These are phyloP conservation scores for Pseudisothecium myosuroides DNA, from an alignment of 225 moss, liverwort and hornwort genomes.

Conservation along the genomic window DNA sequence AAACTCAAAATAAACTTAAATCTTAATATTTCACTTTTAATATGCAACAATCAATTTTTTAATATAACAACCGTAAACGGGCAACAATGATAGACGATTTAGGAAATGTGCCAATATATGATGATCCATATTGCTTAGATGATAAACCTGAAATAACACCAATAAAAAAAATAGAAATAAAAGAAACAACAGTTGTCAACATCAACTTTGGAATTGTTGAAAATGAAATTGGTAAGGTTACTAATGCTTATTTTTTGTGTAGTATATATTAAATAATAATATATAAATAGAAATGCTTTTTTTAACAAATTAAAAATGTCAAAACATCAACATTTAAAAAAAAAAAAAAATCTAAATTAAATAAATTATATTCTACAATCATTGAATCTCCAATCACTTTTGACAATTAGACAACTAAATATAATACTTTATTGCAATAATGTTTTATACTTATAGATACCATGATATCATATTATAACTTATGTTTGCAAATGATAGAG, in stretches of 20 bases:
- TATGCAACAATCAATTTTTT: neutral
- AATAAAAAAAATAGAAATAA: neutral
- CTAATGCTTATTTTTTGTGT: fast-evolving
- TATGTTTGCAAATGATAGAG: neutral
- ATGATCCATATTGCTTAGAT: conserved; percentile 25
- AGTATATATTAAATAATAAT: fast-evolving
- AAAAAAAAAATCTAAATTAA: too few relatives aligned
- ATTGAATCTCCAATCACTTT: neutral
- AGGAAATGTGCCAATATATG: neutral
- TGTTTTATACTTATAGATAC: neutral
- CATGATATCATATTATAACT: neutral
- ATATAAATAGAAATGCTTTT: fast-evolving
- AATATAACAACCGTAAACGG: neutral
- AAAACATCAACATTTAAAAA: too few relatives aligned
- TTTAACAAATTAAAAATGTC: too few relatives aligned
- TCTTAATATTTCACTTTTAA: too few relatives aligned
- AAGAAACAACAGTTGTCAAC: neutral
- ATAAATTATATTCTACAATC: neutral
- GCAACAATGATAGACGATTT: neutral
- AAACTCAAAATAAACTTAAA: neutral
- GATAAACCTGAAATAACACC: neutral
- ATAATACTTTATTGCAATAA: neutral
- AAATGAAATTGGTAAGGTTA: neutral
- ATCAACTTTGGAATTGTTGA: neutral
- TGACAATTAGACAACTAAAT: neutral